phyloP scores from a whole-genome alignment of 1,139 yeast genomes.

The Yamadazyma kanchanaburiensis region DNA sequence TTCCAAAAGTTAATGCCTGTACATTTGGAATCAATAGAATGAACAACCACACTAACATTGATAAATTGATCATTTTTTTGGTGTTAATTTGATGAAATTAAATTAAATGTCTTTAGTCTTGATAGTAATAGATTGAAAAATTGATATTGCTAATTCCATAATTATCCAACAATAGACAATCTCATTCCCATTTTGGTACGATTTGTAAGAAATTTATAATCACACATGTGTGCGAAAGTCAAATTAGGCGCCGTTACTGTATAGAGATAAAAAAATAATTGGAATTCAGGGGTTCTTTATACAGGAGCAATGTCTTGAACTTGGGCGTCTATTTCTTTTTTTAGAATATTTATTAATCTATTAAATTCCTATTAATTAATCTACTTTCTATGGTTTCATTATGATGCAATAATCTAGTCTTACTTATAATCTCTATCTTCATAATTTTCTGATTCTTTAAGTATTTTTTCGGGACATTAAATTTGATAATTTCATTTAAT shows the following conservation, averaged over 20 bases:
- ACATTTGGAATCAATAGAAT: neutral
- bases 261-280: too few relatives aligned
- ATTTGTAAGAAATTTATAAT: too few relatives aligned
- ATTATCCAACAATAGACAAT: constrained; percentile 1
- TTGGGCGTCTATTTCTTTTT: too few relatives aligned
- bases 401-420: constrained; percentile 3
- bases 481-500: constrained; percentile 2
- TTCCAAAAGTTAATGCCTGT: constrained; percentile 16
- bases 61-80: too few relatives aligned
- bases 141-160: constrained; percentile 2
- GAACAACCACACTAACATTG: too few relatives aligned
- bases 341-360: neutral
- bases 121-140: neutral
- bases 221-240: too few relatives aligned
- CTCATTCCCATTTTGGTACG: too few relatives aligned
- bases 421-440: constrained; percentile 6
- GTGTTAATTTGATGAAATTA: too few relatives aligned
- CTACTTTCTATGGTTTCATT: neutral
- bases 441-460: constrained; percentile 1
- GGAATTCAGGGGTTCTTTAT: too few relatives aligned
- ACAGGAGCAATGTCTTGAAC: too few relatives aligned
- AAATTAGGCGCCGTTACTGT: too few relatives aligned
- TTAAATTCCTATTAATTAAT: neutral
- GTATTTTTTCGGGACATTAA: constrained; percentile 6
- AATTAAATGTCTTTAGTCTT: neutral